Evolutionary conservation across 208 protist species (phyloP).

Genomic region (Angomonas ambiguus): DNA sequence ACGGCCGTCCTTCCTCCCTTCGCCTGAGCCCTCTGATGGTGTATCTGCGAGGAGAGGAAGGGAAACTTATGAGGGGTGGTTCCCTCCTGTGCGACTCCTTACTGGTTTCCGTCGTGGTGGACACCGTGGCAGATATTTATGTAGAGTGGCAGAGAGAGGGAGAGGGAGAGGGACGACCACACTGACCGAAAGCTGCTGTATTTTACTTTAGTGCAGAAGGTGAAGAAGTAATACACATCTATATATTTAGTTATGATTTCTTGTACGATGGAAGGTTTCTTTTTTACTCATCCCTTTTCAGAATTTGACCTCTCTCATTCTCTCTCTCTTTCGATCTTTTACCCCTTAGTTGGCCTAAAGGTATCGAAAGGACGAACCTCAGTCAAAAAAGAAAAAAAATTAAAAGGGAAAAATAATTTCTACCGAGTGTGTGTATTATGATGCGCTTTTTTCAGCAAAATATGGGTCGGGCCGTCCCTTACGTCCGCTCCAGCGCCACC

Average conservation of each 20-base stretch:
- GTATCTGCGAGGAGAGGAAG: constrained; percentile 6
- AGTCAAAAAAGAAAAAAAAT: background rate
- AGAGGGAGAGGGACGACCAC: too few relatives aligned
- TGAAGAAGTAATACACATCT: too few relatives aligned
- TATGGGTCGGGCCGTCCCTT: background rate
- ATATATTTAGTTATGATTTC: background rate
- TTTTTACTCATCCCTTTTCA: too few relatives aligned
- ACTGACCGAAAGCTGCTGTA: too few relatives aligned
- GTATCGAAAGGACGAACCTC: too few relatives aligned
- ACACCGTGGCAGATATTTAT: background rate
- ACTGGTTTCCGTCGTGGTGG: too few relatives aligned
- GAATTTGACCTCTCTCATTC: too few relatives aligned
- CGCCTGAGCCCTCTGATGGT: constrained; percentile 6
- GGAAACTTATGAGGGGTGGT: constrained; percentile 7
- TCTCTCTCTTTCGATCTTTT: too few relatives aligned
- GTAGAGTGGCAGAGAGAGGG: too few relatives aligned
- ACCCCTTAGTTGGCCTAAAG: too few relatives aligned
- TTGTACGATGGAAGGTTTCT: background rate
- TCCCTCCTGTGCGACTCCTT: constrained; percentile 4
- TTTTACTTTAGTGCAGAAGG: too few relatives aligned
- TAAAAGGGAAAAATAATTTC: background rate
- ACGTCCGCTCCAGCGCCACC: background rate
- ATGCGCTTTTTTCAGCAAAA: constrained; percentile 9
- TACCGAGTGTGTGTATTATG: constrained; percentile 19
- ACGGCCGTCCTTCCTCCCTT: background rate